Base-by-base conservation (phyloP, 495 filamentous ascomycete species). In the Sabuloglossum arenarium region DNA sequence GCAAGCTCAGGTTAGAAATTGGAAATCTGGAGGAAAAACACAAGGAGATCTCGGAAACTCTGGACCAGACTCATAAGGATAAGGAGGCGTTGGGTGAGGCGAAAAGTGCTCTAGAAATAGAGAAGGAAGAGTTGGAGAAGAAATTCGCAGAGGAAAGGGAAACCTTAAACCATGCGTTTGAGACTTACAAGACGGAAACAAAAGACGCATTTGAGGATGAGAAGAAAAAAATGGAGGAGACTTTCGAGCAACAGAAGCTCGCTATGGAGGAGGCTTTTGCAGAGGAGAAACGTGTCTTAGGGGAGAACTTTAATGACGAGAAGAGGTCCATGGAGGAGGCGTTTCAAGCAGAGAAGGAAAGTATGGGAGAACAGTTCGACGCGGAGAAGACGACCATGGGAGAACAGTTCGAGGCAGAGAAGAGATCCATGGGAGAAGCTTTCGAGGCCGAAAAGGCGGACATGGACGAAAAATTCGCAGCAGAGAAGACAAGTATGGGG, bases 81-180 rank as follows among this genome's bases (percentile, higher is more conserved):
- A 42, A 56, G n/a, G 24, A 56, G 42, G 55, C 59, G 29, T 53
- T 75, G 21, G 62, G 62, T 6, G 61, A 60, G 16, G 70, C 69
- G 5, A 69, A 72, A 51, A 70, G 67, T 54, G 63, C 63, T 37
- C 14, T 53, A 54, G 56, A 58, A 32, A 16, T 31, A 37, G 37
- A 51, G 68, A 75, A 60, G 24, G 57, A 63, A 31, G 64, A 70
- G 37, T 66, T 79, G 56, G 72, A 76, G 56, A 65, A 72, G 30
- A 80, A 84, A 62, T 68, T 84, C 5, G 70, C 70, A 25, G 75
- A 78, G 56, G 62, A 81, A 21, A 75, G 78, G 47, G 74, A 74
- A 37, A 71, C 75, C 61, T 68, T 79, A 25, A 73, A 70, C 28
- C 73, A 77, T 37, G 64, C 79, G 1, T 73, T 73, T 49, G 72